These are phyloP conservation scores for Bonnemaisonia californica DNA, from an alignment of 31 red algal genomes.

Conservation along the genomic window DNA sequence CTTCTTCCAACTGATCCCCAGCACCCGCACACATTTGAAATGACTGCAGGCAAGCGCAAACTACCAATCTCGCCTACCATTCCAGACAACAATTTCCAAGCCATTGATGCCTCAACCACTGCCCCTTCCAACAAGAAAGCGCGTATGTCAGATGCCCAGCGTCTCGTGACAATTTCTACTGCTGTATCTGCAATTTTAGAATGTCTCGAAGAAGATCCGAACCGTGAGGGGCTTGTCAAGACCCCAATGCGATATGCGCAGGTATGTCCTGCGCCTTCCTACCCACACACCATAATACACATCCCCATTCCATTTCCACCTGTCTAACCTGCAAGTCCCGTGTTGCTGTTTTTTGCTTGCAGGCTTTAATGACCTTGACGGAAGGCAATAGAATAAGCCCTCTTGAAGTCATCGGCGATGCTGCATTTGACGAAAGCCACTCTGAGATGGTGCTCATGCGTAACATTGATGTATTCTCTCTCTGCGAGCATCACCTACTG, in stretches of 20 bases:
- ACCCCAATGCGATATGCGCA: conserved; percentile 73
- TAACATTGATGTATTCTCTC: conserved; percentile 79
- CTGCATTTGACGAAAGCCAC: conserved; percentile 72
- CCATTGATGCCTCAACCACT: too few relatives aligned
- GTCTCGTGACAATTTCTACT: conserved; percentile 36
- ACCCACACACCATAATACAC: neutral
- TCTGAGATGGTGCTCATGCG: conserved; percentile 77
- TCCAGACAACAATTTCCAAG: too few relatives aligned
- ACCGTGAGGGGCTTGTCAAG: conserved; percentile 61
- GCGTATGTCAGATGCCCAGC: conserved; percentile 35
- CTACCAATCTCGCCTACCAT: too few relatives aligned
- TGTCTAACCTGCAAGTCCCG: neutral
- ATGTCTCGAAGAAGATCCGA: conserved; percentile 56
- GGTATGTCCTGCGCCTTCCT: neutral
- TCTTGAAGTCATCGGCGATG: conserved; percentile 56
- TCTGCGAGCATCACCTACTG: conserved; percentile 97
- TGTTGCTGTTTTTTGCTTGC: neutral
- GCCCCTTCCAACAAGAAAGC: conserved; percentile 15
- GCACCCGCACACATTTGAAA: too few relatives aligned
- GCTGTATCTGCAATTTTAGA: conserved; percentile 60
- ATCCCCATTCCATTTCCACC: neutral
- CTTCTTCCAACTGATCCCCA: too few relatives aligned
- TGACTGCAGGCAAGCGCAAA: too few relatives aligned
- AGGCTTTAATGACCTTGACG: conserved; percentile 61
- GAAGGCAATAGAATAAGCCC: conserved; percentile 44